A percentile compares a stretch with the other conserved stretches of the same genome.
Conservation (phyloP, 345 rosid species). For the Salix viminalis region DNA sequence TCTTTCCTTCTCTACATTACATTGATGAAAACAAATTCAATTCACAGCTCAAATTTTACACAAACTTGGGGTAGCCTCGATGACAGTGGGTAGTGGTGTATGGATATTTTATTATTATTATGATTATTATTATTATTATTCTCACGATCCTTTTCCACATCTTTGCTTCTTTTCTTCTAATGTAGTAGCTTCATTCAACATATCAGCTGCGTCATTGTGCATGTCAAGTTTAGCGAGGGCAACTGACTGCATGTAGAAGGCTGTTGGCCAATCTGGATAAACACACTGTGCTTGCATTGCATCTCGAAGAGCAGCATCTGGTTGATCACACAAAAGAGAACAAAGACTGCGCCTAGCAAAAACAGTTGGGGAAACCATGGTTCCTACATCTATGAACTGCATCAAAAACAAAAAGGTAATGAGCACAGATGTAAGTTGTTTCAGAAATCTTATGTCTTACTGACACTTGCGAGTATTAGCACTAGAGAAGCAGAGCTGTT, state of each 20-base stretch:
- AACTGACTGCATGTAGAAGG: constrained; percentile 96
- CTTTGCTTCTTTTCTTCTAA: constrained; percentile 88
- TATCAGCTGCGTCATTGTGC: constrained; percentile 88
- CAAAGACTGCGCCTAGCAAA: constrained; percentile 91
- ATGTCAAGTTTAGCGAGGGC: constrained; percentile 93
- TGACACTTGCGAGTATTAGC: not conserved
- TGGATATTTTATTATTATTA: not conserved
- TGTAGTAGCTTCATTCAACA: constrained; percentile 85
- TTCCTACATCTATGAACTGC: constrained; percentile 86
- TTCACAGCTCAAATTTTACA: constrained; percentile 36
- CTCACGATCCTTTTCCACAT: constrained; percentile 54
- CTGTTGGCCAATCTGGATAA: constrained; percentile 85
- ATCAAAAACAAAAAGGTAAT: not conserved
- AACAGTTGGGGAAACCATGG: constrained; percentile 88
- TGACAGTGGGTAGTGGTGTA: constrained; percentile 8
- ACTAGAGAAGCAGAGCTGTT: not conserved
- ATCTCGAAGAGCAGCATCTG: constrained; percentile 84
- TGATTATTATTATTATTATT: not conserved
- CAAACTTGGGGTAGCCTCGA: constrained; percentile 34
- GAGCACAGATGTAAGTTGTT: not conserved
- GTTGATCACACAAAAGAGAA: constrained; percentile 75
- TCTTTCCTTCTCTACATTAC: not conserved
- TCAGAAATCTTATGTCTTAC: not conserved
- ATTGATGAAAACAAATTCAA: constrained; percentile 11
- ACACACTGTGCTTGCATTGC: constrained; percentile 97